A percentile compares a stretch with the other conserved stretches of the same genome.
phyloP scores from a whole-genome alignment of 306 rosid species.

The Castanopsis chinensis region DNA sequence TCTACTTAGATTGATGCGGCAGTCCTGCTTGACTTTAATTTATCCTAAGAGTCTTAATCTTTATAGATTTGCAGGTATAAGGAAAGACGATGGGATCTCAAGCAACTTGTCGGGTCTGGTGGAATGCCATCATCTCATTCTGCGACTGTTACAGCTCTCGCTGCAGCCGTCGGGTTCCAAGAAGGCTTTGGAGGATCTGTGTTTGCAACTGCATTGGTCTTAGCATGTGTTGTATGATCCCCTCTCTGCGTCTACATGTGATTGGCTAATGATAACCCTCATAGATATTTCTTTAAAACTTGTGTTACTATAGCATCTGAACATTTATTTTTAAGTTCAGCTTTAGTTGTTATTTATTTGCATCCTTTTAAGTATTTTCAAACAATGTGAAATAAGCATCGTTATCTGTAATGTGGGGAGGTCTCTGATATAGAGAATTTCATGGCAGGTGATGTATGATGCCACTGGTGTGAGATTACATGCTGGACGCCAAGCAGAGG shows the following conservation, averaged over 20 bases:
- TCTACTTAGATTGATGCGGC: neutral
- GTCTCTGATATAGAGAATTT: constrained; percentile 40
- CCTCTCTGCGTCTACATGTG: constrained; percentile 9
- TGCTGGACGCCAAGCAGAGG: constrained; percentile 99
- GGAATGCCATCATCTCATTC: constrained; percentile 99
- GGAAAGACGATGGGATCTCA: constrained; percentile 90
- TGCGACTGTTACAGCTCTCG: constrained; percentile 89
- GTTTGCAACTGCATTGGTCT: constrained; percentile 72
- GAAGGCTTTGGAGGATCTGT: constrained; percentile 87
- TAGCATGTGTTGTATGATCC: constrained; percentile 78
- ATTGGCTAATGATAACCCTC: neutral
- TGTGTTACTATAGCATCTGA: neutral
- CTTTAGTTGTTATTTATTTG: neutral
- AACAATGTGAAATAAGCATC: neutral
- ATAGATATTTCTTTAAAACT: neutral
- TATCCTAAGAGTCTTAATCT: constrained; percentile 36
- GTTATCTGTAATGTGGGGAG: constrained; percentile 7
- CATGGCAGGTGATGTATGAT: constrained; percentile 96
- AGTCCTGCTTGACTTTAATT: constrained; percentile 11
- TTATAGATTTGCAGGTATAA: constrained; percentile 67
- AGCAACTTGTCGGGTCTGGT: constrained; percentile 84
- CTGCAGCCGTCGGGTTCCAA: constrained; percentile 79
- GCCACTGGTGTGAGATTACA: constrained; percentile 98
- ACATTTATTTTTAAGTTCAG: neutral
- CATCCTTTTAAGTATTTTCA: neutral